Base-by-base conservation (phyloP, 495 filamentous ascomycete species). In the Lindgomyces ingoldianus region DNA sequence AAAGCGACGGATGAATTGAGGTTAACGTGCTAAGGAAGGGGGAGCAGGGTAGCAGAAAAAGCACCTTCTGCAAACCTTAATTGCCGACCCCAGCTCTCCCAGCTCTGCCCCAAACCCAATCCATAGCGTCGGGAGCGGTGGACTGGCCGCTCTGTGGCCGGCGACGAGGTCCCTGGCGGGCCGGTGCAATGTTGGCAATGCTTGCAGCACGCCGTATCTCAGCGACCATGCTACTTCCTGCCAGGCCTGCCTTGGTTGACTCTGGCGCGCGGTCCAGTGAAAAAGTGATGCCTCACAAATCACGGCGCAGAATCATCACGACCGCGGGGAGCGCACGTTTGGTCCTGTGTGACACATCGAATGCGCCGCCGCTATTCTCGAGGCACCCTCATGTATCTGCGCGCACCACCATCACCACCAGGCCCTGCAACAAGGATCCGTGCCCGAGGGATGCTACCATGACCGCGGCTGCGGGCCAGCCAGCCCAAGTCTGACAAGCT, bases 401-500 rank as follows among this genome's bases (percentile, higher is more conserved):
- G n/a, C n/a, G n/a, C n/a, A n/a, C n/a, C n/a, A n/a, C n/a, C n/a
- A n/a, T n/a, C n/a, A n/a, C n/a, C n/a, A n/a, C n/a, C n/a, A n/a
- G n/a, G n/a, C 19, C 51, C 58, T 70, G 67, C 62, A 66, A 65
- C 67, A 56, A 47, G 67, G 62, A 59, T 70, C 57, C 25, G 62
- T 47, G 57, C 52, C 64, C 59, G 29, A 21, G 67, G 47, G 47
- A 66, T 70, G 63, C 54, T 63, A 67, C 68, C 68, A 67, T 67
- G 58, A 21, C 68, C 68, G 64, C 68, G 68, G 68, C 55, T 66
- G 63, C 68, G 68, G 68, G 56, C 36, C 55, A 67, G 49, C 53
- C 59, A 67, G 64, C 54, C 68, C 60, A 52, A 33, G 62, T 62
- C 19, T 55, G 61, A 65, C 66, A 60, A 60, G 55, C 11, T 18